Base-by-base conservation (phyloP, 2,329 filamentous ascomycete genomes). In the Colletotrichum scovillei region DNA sequence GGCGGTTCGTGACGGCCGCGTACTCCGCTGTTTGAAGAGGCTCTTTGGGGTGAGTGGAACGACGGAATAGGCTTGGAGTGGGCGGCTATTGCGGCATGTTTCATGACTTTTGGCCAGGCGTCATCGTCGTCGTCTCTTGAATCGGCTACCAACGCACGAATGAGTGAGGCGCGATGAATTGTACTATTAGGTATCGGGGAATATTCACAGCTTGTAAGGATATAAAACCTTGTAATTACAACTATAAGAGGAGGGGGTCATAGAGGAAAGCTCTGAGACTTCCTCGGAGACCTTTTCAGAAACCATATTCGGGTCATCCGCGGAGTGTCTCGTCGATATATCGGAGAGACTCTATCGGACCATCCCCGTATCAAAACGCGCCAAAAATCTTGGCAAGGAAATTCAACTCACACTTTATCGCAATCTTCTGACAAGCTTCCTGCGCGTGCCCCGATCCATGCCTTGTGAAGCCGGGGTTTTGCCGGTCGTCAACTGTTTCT, bases 1-100 rank as follows among this genome's bases (percentile, higher is more conserved):
- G 96, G 22, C 89, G 93, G 75, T 92, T 90, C 75, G 92, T 95
- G 14, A 96, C 93, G 69, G 94, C 92, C 19, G 92, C 98, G 4
- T 98, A 97, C 83, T 97, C 94, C 49, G 86, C 86, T 6, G 84
- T 88, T 46, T 91, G 70, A 56, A n/a, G 42, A 49, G 38, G 62
- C 26, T 55, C 24, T 32, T 16, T 26, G 38, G 38, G 38, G 14
- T 16, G 5, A 14, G 38, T 42, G 7, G 38, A 16, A 16, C 5
- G 38, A 42, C 14, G 38, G 7, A 42, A 42, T 3, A 5, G 38
- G 38, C 14, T 19, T 42, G 2, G 6, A 42, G 1, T 42, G 14
- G 66, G 66, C 70, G 46, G 57, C 60, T 65, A 32, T 42, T 7
- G 38, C 19, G 38, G 63, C 30, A 42, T 42, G 71, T 73, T 73